Evolutionary conservation across 345 rosid species (phyloP), one percentile per base, ranked within the genome.

Genomic region (Corchorus olitorius): DNA sequence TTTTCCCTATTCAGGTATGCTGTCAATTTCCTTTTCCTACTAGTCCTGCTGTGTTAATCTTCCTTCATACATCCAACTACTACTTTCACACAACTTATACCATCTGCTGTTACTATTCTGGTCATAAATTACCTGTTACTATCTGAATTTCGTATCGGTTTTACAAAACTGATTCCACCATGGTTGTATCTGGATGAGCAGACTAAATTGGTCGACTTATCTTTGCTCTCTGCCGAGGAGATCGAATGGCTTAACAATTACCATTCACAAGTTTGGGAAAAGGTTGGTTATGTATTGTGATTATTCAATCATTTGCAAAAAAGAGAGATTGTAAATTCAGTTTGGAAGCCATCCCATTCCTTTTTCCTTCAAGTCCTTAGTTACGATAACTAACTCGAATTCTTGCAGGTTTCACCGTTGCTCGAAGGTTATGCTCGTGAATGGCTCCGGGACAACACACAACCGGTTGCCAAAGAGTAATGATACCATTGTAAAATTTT

Each of bases 381-480:
- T 61, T 3, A 13, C 10, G 16, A 64, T 77, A 14, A 48, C 56
- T 76, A 70, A 82, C 50, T 15, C 0, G 12, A 7, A 19, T 39
- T 65, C 52, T 46, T 20, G 59, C 92, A 95, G 99, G 96, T 95
- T 81, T 93, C 99, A 16, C 94, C 93, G 1, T 82, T 93, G 75
- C 73, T 95, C 77, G 92, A 92, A 74, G 97, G 96, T 61, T 83
- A 88, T 33, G 91, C 90, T 27, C 80, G 75, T 17, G 84, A 90
- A 56, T 95, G 99, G 99, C 98, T 95, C 12, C 88, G 97, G 96
- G 81, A 85, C 89, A 92, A 88, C 87, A 95, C 98, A 0, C 81
- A 86, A 56, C 92, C 92, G 0, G 58, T 95, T 58, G 75, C 78
- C 54, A 80, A 85, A 64, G 75, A 76, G 65, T 27, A 27, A 27